phyloP scores from a whole-genome alignment of 2,329 filamentous ascomycete species.

The Scleromitrula shiraiana region DNA sequence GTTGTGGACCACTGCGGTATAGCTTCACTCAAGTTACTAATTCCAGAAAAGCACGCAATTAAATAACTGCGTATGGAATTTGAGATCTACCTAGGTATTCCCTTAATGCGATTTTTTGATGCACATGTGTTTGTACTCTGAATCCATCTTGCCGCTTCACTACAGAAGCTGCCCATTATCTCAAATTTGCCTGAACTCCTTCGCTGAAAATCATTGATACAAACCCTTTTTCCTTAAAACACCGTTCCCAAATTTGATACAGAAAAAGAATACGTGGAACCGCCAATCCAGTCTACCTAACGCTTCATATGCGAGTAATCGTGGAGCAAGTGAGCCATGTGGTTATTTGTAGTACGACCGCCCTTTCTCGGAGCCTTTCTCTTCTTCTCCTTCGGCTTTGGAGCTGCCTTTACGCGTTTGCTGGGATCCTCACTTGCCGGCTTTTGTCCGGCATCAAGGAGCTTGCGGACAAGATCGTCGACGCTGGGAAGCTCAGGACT shows the following conservation, averaged over 20 bases:
- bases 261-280: too few relatives aligned
- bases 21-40: too few relatives aligned
- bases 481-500: constrained; percentile 50
- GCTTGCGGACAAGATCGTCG: constrained; percentile 33
- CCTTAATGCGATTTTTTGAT: too few relatives aligned
- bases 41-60: too few relatives aligned
- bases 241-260: neutral
- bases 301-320: constrained; percentile 27
- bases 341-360: constrained; percentile 30
- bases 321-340: constrained; percentile 30
- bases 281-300: neutral
- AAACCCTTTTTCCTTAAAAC: neutral
- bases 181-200: too few relatives aligned
- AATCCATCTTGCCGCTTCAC: too few relatives aligned
- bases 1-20: too few relatives aligned
- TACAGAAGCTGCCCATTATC: too few relatives aligned
- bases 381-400: constrained; percentile 32
- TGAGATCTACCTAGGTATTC: too few relatives aligned
- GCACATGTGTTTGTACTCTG: too few relatives aligned
- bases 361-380: constrained; percentile 29
- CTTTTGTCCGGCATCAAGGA: constrained; percentile 32
- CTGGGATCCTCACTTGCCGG: constrained; percentile 32
- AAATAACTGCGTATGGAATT: too few relatives aligned
- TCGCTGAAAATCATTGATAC: neutral
- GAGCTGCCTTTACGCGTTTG: constrained; percentile 29